phyloP scores from a whole-genome alignment of 78 protist species.

The Chrysochromulina parva region DNA sequence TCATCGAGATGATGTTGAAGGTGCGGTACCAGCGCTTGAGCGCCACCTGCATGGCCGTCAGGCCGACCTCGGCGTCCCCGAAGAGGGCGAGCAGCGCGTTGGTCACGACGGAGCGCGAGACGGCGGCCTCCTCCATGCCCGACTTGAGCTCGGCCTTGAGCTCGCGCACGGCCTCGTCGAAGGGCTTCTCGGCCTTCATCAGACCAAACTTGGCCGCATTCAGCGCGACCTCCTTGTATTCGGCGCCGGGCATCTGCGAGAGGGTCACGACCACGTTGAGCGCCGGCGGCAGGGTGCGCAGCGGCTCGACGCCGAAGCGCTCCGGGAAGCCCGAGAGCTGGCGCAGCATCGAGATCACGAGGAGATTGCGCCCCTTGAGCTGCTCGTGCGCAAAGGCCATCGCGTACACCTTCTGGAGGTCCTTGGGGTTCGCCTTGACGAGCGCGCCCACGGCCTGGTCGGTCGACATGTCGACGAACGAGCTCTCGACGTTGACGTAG shows the following conservation, averaged over 20 bases:
- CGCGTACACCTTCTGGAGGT: background rate
- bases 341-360: slow-evolving; percentile 4
- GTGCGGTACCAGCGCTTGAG: slow-evolving; percentile 56
- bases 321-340: background rate
- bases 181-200: background rate
- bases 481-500: background rate
- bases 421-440: slow-evolving; percentile 5
- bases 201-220: background rate
- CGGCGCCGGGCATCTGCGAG: background rate
- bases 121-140: background rate
- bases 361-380: background rate
- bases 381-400: slow-evolving; percentile 1
- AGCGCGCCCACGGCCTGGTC: slow-evolving; percentile 15
- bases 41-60: background rate
- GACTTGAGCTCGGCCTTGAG: background rate
- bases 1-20: slow-evolving; percentile 31
- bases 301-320: background rate
- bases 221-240: background rate
- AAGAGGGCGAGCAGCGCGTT: slow-evolving; percentile 46
- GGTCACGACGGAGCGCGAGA: background rate
- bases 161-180: background rate
- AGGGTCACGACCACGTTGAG: background rate
- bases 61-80: background rate
- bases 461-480: background rate
- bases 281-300: background rate